phyloP scores from a whole-genome alignment of 2,329 filamentous ascomycete genomes.

The Alternaria hordeiaustralica region DNA sequence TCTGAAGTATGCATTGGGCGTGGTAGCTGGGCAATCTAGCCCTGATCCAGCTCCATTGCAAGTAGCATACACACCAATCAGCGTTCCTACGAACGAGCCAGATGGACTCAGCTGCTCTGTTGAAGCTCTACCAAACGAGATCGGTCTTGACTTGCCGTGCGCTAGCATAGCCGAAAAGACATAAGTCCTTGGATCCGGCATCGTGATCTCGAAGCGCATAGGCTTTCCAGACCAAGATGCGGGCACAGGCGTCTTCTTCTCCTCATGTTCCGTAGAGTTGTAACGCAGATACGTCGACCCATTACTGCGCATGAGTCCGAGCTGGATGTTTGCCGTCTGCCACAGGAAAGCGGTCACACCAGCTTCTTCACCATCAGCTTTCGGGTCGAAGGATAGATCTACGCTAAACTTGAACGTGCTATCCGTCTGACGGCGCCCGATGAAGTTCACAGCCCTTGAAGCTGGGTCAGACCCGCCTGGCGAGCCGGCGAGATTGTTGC shows the following conservation, averaged over 20 bases:
- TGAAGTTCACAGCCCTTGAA: slow-evolving; percentile 58
- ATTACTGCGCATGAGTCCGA: slow-evolving; percentile 41
- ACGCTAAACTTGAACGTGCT: slow-evolving; percentile 61
- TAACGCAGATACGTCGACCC: slow-evolving; percentile 50
- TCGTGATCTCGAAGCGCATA: slow-evolving; percentile 33
- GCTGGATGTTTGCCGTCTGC: slow-evolving; percentile 59
- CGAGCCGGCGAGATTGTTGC: slow-evolving; percentile 60
- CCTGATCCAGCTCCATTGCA: slow-evolving; percentile 54
- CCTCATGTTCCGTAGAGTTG: slow-evolving; percentile 43
- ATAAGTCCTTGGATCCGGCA: slow-evolving; percentile 5
- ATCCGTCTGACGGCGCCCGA: slow-evolving; percentile 60
- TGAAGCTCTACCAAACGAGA: slow-evolving; percentile 12
- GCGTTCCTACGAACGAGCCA: slow-evolving; percentile 47
- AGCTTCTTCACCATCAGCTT: slow-evolving; percentile 54
- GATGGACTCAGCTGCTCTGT: slow-evolving; percentile 17
- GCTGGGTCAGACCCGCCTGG: slow-evolving; percentile 52
- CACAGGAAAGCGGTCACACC: slow-evolving; percentile 62
- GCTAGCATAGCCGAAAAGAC: slow-evolving; percentile 1
- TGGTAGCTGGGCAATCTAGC: slow-evolving; percentile 25
- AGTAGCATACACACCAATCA: slow-evolving; percentile 61
- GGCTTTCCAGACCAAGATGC: slow-evolving; percentile 43
- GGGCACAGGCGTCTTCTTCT: slow-evolving; percentile 50
- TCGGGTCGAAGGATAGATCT: slow-evolving; percentile 49
- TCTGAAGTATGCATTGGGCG: slow-evolving; percentile 56
- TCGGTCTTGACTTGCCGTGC: not conserved